Base-by-base conservation (phyloP, 768 basidiomycete genomes). In the Clavulina sp. region DNA sequence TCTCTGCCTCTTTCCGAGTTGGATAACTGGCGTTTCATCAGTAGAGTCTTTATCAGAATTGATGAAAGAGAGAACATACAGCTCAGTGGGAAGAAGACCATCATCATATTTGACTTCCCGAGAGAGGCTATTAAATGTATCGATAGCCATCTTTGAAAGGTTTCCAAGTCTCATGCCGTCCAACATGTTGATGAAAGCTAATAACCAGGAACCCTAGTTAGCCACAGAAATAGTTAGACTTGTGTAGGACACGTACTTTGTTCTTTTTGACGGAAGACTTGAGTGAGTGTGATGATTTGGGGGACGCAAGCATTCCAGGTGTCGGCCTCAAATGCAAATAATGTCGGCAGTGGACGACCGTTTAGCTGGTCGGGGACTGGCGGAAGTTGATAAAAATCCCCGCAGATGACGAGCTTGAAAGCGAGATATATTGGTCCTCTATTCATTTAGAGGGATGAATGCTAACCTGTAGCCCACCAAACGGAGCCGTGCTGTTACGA, bases 31-130 rank as follows among this genome's bases (percentile, higher is more conserved):
- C 18, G 9, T 5, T 21, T 1, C 21, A 31, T 13, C 19, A 30
- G 36, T 4, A 5, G 6, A 21, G 4, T 19, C 13, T 29, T 51
- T 21, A 47, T 33, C 29, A 18, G n/a, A 9, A n/a, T n/a, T 26
- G 31, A 28, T 28, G 19, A 4, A 28, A 24, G 32, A 1, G 40
- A 26, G 16, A 1, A 60, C 72, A 44, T 59, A 88, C 80, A 93
- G 63, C 60, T 88, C 82, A 1, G 86, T 89, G 4, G 91, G 84
- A 51, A 79, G 73, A 51, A 91, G 78, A 1, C 76, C 78, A 57
- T 91, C 87, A 1, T 67, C 61, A 59, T 87, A 88, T 1, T 53
- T 53, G 6, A 87, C 70, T 23, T 63, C 59, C 16, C 86, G 73
- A 2, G 72, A 69, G 21, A 92, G 70, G 0, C 57, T 57, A 43